These are phyloP conservation scores for Globisporangium apiculatum DNA, from an alignment of 352 stramenopile species.

Conservation along the genomic window DNA sequence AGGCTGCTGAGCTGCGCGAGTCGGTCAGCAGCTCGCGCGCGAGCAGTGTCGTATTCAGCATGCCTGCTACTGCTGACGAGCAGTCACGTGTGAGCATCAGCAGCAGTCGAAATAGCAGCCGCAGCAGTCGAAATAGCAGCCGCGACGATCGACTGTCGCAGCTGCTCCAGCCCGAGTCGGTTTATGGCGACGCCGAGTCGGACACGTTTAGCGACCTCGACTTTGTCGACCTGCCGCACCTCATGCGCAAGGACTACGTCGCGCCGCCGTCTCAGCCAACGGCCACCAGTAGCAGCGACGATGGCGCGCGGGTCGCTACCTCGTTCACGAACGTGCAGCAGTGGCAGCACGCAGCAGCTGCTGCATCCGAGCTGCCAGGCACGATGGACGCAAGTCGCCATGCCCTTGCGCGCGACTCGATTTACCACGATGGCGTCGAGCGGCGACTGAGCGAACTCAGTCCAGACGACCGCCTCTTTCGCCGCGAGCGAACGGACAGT, in stretches of 20 bases:
- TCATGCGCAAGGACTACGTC: slow-evolving; percentile 58
- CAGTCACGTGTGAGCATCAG: slow-evolving; percentile 24
- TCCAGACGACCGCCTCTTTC: slow-evolving; percentile 11
- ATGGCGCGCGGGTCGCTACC: slow-evolving; percentile 17
- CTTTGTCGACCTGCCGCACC: slow-evolving; percentile 55
- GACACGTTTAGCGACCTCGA: slow-evolving; percentile 77
- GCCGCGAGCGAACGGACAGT: not conserved
- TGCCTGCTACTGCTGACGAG: not conserved
- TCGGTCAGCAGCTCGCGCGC: slow-evolving; percentile 8
- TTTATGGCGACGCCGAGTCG: slow-evolving; percentile 45
- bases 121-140: slow-evolving; percentile 18
- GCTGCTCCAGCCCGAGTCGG: slow-evolving; percentile 32
- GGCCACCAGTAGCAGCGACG: slow-evolving; percentile 7
- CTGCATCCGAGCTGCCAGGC: slow-evolving; percentile 1
- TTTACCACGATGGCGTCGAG: slow-evolving; percentile 12
- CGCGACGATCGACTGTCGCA: slow-evolving; percentile 1
- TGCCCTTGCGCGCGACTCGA: slow-evolving; percentile 18
- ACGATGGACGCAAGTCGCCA: not conserved
- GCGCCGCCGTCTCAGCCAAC: slow-evolving; percentile 5
- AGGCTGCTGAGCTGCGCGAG: slow-evolving; percentile 5
- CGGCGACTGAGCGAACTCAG: slow-evolving; percentile 7
- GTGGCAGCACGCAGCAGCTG: slow-evolving; percentile 14
- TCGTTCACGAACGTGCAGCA: slow-evolving; percentile 37
- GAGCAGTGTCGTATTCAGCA: not conserved
- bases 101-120: no score